A percentile compares a stretch with the other conserved stretches of the same genome.
Conservation (phyloP, 2,329 filamentous ascomycete genomes). For the Juglanconis juglandina region DNA sequence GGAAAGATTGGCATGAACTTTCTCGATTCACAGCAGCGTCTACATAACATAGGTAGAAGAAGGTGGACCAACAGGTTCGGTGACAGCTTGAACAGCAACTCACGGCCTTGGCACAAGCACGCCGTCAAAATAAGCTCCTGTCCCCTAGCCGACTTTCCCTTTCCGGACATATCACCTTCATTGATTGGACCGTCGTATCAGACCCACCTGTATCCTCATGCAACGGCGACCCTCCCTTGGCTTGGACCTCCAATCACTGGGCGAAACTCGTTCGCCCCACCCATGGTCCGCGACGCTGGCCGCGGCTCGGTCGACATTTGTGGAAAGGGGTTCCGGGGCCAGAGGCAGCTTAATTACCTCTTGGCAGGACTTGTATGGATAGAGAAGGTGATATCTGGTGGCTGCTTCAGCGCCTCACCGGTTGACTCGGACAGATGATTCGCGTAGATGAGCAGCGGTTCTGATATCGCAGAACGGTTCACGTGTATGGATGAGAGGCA, state of each 20-base stretch:
- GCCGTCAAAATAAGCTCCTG: slow-evolving; percentile 1
- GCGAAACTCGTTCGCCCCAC: background rate
- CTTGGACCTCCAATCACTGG: background rate
- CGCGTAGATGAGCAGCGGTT: no score
- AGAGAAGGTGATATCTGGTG: background rate
- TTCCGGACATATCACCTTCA: background rate
- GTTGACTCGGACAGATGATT: no score
- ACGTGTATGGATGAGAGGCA: no score
- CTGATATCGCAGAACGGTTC: no score
- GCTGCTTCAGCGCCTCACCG: no score
- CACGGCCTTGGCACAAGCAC: background rate
- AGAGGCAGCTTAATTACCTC: no score
- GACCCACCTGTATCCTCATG: background rate
- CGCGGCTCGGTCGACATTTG: background rate
- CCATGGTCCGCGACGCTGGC: background rate
- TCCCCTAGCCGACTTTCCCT: background rate
- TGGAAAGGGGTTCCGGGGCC: background rate
- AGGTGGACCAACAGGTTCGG: no score
- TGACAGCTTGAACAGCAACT: no score
- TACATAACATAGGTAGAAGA: no score
- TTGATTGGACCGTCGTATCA: background rate
- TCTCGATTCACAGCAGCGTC: background rate
- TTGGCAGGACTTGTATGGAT: slow-evolving; percentile 1
- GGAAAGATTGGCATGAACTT: no score
- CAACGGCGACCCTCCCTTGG: background rate